phyloP scores from a whole-genome alignment of 139 green algal genomes.

The Asterochloris sp. region DNA sequence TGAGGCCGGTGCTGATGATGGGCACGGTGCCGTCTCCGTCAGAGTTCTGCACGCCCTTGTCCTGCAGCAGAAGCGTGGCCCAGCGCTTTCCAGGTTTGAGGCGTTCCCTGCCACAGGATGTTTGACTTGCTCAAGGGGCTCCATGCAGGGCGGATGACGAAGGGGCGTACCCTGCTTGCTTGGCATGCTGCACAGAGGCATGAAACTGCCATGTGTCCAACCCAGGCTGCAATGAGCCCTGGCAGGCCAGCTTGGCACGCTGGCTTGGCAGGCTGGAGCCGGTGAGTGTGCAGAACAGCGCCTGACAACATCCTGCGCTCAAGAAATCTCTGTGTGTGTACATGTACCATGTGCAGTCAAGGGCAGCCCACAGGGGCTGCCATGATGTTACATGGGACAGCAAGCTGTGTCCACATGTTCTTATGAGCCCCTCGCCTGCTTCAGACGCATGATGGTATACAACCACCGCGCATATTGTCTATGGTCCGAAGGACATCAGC shows the following conservation, averaged over 20 bases:
- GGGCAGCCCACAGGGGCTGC: background rate
- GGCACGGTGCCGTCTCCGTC: constrained; percentile 73
- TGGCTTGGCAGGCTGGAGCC: too few species aligned
- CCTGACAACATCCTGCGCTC: too few species aligned
- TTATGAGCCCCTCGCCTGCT: too few species aligned
- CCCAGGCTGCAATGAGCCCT: background rate
- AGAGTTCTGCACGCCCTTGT: constrained; percentile 39
- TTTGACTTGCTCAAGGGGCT: background rate
- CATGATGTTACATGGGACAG: background rate
- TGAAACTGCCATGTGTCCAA: background rate
- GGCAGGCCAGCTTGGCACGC: too few species aligned
- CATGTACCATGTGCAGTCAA: too few species aligned
- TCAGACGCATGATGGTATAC: too few species aligned
- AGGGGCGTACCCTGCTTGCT: background rate
- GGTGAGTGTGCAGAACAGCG: too few species aligned
- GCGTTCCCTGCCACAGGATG: background rate
- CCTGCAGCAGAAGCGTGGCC: background rate
- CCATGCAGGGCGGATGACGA: background rate
- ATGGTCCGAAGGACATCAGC: too few species aligned
- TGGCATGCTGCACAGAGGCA: background rate
- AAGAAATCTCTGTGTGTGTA: too few species aligned
- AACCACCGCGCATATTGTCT: too few species aligned
- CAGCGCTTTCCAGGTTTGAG: background rate
- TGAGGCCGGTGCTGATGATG: constrained; percentile 53
- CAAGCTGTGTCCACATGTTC: too few species aligned